Evolutionary conservation across 1,284 basidiomycete species (phyloP).

Genomic region (Volvariella surrecta): DNA sequence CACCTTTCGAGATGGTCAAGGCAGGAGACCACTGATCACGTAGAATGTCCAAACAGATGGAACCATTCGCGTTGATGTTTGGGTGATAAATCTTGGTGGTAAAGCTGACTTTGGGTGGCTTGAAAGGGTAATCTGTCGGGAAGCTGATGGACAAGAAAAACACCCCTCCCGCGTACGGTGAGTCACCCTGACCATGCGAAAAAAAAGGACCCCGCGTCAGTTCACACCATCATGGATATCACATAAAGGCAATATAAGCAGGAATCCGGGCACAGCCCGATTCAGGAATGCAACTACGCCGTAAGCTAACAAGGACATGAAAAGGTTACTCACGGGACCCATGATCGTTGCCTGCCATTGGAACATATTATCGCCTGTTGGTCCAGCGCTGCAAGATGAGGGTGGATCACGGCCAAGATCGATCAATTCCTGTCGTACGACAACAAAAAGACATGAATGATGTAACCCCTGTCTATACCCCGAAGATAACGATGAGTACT

Average conservation of each 20-base stretch:
- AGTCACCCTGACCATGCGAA: constrained; percentile 63
- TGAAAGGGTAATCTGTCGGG: constrained; percentile 96
- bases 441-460: constrained; percentile 9
- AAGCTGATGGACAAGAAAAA: constrained; percentile 95
- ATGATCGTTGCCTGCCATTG: constrained; percentile 98
- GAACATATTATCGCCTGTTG: constrained; percentile 95
- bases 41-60: constrained; percentile 97
- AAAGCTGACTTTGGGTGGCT: constrained; percentile 99
- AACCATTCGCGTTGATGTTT: constrained; percentile 97
- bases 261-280: too few species aligned
- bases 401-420: constrained; percentile 97
- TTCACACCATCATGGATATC: not conserved
- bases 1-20: constrained; percentile 97
- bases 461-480: constrained; percentile 16
- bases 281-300: constrained; percentile 9
- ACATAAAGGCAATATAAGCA: too few species aligned
- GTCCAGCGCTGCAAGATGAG: constrained; percentile 94
- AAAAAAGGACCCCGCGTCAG: constrained; percentile 9
- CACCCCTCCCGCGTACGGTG: constrained; percentile 92
- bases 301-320: constrained; percentile 8
- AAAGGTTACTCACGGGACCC: constrained; percentile 70
- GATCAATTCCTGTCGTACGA: constrained; percentile 73
- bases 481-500: constrained; percentile 17
- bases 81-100: constrained; percentile 97
- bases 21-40: constrained; percentile 98